Conservation (phyloP, 1,284 basidiomycete species). For the Papiliotrema flavescens region DNA sequence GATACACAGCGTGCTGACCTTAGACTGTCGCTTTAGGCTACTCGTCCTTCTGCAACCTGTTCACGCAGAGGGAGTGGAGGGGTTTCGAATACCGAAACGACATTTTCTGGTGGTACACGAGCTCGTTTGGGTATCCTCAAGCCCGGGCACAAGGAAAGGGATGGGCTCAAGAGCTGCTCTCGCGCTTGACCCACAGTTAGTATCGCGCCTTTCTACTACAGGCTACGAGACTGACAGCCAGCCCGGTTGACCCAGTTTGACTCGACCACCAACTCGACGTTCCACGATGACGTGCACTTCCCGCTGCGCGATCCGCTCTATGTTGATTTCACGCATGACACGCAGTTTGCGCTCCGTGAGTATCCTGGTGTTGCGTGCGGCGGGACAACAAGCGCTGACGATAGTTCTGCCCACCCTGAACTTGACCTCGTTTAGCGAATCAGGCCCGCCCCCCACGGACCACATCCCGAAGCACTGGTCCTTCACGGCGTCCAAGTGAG, state of each 20-base stretch:
- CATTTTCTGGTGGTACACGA: slow-evolving; percentile 50
- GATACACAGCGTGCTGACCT: not conserved
- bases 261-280: slow-evolving; percentile 57
- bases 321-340: slow-evolving; percentile 47
- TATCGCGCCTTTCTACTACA: not conserved
- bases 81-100: slow-evolving; percentile 58
- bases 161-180: slow-evolving; percentile 50
- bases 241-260: slow-evolving; percentile 56
- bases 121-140: slow-evolving; percentile 45
- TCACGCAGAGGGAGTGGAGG: slow-evolving; percentile 65
- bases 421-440: slow-evolving; percentile 63
- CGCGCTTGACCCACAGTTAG: slow-evolving; percentile 46
- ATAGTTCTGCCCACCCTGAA: slow-evolving; percentile 60
- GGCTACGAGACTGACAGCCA: slow-evolving; percentile 7
- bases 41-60: slow-evolving; percentile 55
- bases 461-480: slow-evolving; percentile 61
- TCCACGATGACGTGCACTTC: slow-evolving; percentile 59
- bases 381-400: slow-evolving; percentile 6
- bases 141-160: slow-evolving; percentile 49
- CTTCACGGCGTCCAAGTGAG: slow-evolving; percentile 45
- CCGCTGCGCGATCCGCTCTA: slow-evolving; percentile 59
- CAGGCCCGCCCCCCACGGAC: slow-evolving; percentile 66
- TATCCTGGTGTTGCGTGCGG: not conserved
- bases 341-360: slow-evolving; percentile 43
- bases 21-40: slow-evolving; percentile 52